Evolutionary conservation across 164 flowering plant species (phyloP).

Genomic region (Paratinospora sagittata): DNA sequence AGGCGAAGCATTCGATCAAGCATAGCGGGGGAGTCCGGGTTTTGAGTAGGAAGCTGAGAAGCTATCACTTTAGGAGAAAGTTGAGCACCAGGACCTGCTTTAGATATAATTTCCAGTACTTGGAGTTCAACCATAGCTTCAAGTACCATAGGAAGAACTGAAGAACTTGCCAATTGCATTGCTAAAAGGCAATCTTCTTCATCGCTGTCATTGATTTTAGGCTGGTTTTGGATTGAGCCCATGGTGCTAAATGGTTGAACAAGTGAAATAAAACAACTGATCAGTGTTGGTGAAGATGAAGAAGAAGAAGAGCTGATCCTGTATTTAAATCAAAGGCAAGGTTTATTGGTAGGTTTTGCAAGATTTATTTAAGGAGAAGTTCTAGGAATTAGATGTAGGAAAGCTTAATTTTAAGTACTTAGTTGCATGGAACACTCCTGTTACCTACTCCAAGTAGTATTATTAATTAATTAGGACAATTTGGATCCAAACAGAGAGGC

Average conservation of each 20-base stretch:
- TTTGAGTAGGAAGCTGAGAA: constrained; percentile 49
- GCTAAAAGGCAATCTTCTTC: constrained; percentile 53
- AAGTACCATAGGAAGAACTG: constrained; percentile 69
- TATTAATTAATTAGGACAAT: no score
- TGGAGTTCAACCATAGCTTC: constrained; percentile 70
- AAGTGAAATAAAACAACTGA: no score
- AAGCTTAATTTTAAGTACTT: no score
- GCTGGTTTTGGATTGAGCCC: not conserved
- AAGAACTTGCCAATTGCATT: constrained; percentile 54
- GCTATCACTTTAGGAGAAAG: constrained; percentile 55
- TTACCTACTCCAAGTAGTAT: no score
- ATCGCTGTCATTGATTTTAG: constrained; percentile 10
- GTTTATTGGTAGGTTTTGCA: no score
- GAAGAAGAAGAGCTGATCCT: no score
- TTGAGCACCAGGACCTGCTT: constrained; percentile 43
- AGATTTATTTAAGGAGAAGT: no score
- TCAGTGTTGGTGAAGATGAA: no score
- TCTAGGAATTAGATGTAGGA: no score
- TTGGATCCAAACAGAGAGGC: no score
- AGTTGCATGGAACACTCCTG: no score
- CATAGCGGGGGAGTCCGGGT: constrained; percentile 63
- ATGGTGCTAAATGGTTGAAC: not conserved
- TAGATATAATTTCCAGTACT: constrained; percentile 59
- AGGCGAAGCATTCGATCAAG: constrained; percentile 73
- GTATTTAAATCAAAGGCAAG: no score